Conservation (phyloP, 306 rosid species). For the Acacia melanoxylon region DNA sequence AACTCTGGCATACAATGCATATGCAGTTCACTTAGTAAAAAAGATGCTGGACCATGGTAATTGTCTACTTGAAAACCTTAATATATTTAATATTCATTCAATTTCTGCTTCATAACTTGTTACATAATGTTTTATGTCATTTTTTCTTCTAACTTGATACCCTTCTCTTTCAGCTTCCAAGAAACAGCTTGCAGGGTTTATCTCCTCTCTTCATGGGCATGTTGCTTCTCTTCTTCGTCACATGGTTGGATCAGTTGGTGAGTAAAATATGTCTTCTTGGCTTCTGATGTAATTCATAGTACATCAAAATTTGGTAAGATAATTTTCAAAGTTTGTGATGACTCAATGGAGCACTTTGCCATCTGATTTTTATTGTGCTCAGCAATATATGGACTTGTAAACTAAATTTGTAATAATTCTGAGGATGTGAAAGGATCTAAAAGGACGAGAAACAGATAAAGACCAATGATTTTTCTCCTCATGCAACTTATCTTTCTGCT, state of each 20-base stretch:
- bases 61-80: conserved; percentile 20
- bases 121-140: conserved; percentile 5
- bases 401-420: conserved; percentile 16
- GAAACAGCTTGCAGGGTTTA: conserved; percentile 72
- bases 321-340: not conserved
- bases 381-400: not conserved
- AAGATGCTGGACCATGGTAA: conserved; percentile 89
- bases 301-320: conserved; percentile 14
- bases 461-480: not conserved
- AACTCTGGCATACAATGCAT: conserved; percentile 67
- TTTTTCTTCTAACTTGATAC: conserved; percentile 7
- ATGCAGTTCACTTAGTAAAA: conserved; percentile 88
- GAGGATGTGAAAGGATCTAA: conserved; percentile 5
- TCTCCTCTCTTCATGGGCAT: conserved; percentile 80
- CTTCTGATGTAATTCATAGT: not conserved
- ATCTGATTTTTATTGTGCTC: not conserved
- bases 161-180: conserved; percentile 70
- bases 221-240: conserved; percentile 93
- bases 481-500: conserved; percentile 18
- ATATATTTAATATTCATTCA: not conserved
- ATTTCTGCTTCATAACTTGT: not conserved
- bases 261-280: conserved; percentile 23
- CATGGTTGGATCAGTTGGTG: conserved; percentile 95
- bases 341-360: not conserved
- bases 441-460: not conserved